Conservation (phyloP, 495 filamentous ascomycete species). For the Aspergillus kassunensis region DNA sequence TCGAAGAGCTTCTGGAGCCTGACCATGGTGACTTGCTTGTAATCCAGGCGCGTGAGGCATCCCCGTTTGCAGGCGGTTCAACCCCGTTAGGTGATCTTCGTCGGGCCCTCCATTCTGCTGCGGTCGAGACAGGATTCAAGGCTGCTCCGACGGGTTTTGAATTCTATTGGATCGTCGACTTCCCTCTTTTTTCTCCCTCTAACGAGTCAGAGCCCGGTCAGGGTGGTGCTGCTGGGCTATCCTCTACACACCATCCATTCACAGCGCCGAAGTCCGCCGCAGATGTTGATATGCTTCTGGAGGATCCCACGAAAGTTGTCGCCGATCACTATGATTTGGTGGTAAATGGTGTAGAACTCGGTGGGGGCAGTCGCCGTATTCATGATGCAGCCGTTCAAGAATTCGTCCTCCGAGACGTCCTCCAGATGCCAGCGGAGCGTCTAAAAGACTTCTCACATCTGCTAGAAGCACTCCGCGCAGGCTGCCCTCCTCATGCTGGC, state of each 20-base stretch:
- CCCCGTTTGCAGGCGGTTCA: slow-evolving; percentile 58
- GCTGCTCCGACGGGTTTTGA: slow-evolving; percentile 51
- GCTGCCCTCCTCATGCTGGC: slow-evolving; percentile 96
- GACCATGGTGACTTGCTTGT: slow-evolving; percentile 74
- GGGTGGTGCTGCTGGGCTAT: slow-evolving; percentile 72
- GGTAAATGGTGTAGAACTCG: slow-evolving; percentile 90
- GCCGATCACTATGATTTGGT: slow-evolving; percentile 94
- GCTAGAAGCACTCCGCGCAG: slow-evolving; percentile 72
- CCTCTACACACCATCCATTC: slow-evolving; percentile 93
- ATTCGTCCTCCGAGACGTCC: slow-evolving; percentile 77
- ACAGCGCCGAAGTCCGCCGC: slow-evolving; percentile 71
- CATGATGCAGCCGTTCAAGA: slow-evolving; percentile 82
- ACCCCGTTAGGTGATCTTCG: slow-evolving; percentile 78
- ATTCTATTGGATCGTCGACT: slow-evolving; percentile 82
- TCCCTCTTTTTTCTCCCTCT: slow-evolving; percentile 82
- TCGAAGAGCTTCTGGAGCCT: slow-evolving; percentile 49
- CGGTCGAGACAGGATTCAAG: slow-evolving; percentile 56
- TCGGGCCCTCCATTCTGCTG: slow-evolving; percentile 62
- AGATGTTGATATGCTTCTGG: slow-evolving; percentile 72
- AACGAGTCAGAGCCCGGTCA: slow-evolving; percentile 73
- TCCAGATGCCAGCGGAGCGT: slow-evolving; percentile 59
- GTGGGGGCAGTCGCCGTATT: slow-evolving; percentile 89
- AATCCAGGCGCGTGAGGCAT: slow-evolving; percentile 68
- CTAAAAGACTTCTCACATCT: slow-evolving; percentile 79
- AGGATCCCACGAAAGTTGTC: slow-evolving; percentile 64